A percentile compares a stretch with the other conserved stretches of the same genome.
These are phyloP conservation scores for Pleurotus tuber-regium DNA, from an alignment of 768 basidiomycete species.

Conservation along the genomic window DNA sequence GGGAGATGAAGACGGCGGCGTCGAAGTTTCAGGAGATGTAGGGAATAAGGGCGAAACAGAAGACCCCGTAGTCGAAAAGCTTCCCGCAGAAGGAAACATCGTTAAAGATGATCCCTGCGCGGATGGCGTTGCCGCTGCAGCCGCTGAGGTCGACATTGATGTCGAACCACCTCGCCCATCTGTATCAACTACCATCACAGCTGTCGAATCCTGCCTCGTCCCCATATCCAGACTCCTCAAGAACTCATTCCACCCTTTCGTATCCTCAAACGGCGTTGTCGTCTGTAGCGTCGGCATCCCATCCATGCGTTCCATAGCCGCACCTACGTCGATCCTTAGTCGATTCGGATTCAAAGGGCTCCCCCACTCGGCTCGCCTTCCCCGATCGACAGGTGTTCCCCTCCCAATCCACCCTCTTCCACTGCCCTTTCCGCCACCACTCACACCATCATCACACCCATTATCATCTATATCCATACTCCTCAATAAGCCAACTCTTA, in stretches of 20 bases:
- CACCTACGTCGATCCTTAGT: background rate
- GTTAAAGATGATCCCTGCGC: too few relatives aligned
- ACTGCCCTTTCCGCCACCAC: background rate
- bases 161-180: background rate
- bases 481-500: conserved; percentile 1
- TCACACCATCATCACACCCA: background rate
- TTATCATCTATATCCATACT: conserved; percentile 9
- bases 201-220: background rate
- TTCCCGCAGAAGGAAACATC: too few relatives aligned
- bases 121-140: background rate
- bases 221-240: conserved; percentile 4
- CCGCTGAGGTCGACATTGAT: background rate
- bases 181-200: background rate
- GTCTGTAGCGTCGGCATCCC: background rate
- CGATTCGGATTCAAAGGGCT: background rate
- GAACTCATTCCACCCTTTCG: conserved; percentile 1
- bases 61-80: too few relatives aligned
- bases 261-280: background rate
- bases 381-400: conserved; percentile 3
- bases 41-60: background rate
- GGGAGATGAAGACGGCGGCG: background rate
- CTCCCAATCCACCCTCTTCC: conserved; percentile 4
- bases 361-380: conserved; percentile 1
- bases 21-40: background rate
- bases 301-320: conserved; percentile 4